Base-by-base conservation (phyloP, 2,329 filamentous ascomycete species). In the Colletotrichum incanum region DNA sequence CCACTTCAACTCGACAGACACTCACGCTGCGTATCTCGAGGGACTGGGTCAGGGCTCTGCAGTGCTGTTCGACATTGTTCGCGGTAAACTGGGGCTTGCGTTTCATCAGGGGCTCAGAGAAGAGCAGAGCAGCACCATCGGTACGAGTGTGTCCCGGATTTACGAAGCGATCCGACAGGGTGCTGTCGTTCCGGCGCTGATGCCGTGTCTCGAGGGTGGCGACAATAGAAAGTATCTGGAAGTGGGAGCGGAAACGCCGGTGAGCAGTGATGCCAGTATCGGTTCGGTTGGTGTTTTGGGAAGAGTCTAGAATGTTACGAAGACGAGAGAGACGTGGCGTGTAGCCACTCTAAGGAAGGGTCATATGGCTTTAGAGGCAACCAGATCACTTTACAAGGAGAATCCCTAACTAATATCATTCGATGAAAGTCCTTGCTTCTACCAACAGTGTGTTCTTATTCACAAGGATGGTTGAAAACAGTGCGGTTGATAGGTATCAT, bases 121-220 rank as follows among this genome's bases (percentile, higher is more conserved):
- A 8, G 77, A 81, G 31, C 67, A 80, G 18, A 79, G 77, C 20
- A 80, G 78, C 74, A 82, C 80, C 5, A 80, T 81, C 31, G 80
- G 80, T 14, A 77, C 73, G 56, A 78, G 78, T 75, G 78, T 81
- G 12, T 78, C 74, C 54, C 76, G 75, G 37, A 75, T 81, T 2
- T 81, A 81, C 60, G 80, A 82, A 76, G 59, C 67, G 8, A 64
- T 73, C 14, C 71, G 73, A 11, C 45, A 45, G 23, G 71, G 61
- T 23, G 8, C 6, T 28, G 55, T 73, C 18, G 65, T 71, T 8
- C 62, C 67, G 14, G n/a, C 16, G 12, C 47, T 74, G 31, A 62
- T 74, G 61, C 50, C 43, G 4, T 58, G 37, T 18, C 43, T 41
- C 45, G 18, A 47, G 3, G n/a, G 14, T 6, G 43, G 8, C 20